Conservation (phyloP, 768 basidiomycete genomes). For the Crepidotus variabilis region DNA sequence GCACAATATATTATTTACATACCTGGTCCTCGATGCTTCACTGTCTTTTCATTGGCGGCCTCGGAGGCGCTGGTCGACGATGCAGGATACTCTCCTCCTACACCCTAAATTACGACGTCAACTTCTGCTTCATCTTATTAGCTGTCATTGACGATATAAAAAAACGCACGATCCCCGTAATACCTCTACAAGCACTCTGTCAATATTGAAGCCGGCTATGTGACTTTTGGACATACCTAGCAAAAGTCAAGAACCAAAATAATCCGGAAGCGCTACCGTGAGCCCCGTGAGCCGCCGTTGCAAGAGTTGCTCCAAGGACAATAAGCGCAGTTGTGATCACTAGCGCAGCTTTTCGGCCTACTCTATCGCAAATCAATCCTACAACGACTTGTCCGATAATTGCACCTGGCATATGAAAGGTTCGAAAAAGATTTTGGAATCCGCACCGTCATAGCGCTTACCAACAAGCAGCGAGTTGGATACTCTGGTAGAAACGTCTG, state of each 20-base stretch:
- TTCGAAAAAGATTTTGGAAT: background rate
- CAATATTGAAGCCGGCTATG: background rate
- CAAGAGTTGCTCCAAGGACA: slow-evolving; percentile 63
- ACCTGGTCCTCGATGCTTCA: slow-evolving; percentile 59
- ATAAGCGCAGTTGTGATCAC: slow-evolving; percentile 66
- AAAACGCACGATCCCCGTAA: slow-evolving; percentile 56
- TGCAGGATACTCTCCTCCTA: slow-evolving; percentile 77
- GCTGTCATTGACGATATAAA: no score
- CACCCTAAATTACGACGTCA: slow-evolving; percentile 39
- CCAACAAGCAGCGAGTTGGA: slow-evolving; percentile 71
- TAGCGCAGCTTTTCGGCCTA: slow-evolving; percentile 75
- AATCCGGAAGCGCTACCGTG: slow-evolving; percentile 52
- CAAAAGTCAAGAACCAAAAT: slow-evolving; percentile 74
- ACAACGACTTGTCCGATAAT: slow-evolving; percentile 59
- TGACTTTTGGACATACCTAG: slow-evolving; percentile 24
- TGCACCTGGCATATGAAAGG: slow-evolving; percentile 37
- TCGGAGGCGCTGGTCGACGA: slow-evolving; percentile 68
- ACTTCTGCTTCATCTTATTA: no score
- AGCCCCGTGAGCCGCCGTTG: slow-evolving; percentile 64
- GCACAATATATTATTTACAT: background rate
- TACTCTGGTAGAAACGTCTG: slow-evolving; percentile 60
- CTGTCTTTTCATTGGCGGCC: slow-evolving; percentile 67
- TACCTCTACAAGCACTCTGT: slow-evolving; percentile 37
- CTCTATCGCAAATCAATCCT: slow-evolving; percentile 66
- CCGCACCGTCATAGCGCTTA: slow-evolving; percentile 21